Evolutionary conservation across 2,329 filamentous ascomycete genomes (phyloP).

Genomic region (Cryphonectria naterciae): DNA sequence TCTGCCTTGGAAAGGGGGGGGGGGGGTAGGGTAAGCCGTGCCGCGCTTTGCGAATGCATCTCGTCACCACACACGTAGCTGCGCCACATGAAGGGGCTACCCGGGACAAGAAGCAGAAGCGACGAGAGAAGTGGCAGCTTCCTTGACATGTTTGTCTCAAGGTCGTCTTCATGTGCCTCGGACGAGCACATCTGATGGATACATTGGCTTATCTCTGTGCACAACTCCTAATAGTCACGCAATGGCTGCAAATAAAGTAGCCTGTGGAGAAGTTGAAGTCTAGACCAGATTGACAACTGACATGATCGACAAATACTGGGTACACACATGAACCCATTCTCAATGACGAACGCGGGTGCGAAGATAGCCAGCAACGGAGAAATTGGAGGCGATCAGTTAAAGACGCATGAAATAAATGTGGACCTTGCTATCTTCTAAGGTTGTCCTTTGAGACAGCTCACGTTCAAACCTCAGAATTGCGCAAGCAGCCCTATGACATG

Average conservation of each 20-base stretch:
- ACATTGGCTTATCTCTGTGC: background rate
- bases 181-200: background rate
- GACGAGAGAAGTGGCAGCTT: background rate
- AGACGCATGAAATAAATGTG: background rate
- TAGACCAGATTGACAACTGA: background rate
- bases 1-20: background rate
- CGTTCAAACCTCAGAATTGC: background rate
- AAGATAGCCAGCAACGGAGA: background rate
- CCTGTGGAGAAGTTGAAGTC: background rate
- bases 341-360: background rate
- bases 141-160: background rate
- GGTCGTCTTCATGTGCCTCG: background rate
- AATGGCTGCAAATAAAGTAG: background rate
- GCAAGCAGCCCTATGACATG: background rate
- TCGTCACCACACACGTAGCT: background rate
- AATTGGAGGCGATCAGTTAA: background rate
- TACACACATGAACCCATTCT: background rate
- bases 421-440: background rate
- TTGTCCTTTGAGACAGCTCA: background rate
- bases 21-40: too few relatives aligned
- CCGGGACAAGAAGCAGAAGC: background rate
- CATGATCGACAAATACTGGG: background rate
- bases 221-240: background rate
- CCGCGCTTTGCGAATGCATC: background rate
- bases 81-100: background rate